Conservation (phyloP, 1,284 basidiomycete genomes). For the Apiotrichum gracile region DNA sequence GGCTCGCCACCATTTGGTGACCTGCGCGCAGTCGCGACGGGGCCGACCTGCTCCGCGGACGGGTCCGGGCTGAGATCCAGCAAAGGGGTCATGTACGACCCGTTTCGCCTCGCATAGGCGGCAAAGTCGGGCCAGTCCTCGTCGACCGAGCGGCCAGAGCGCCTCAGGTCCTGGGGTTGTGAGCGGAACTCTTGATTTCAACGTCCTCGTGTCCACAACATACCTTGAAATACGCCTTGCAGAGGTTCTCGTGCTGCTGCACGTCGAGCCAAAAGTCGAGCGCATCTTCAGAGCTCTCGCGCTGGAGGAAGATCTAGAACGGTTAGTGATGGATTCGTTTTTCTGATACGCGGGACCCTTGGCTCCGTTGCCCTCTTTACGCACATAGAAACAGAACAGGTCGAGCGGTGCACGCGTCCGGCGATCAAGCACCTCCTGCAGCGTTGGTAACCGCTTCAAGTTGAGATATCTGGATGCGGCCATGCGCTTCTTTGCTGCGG, state of each 20-base stretch:
- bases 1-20: background rate
- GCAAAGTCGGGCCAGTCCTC: conserved; percentile 98
- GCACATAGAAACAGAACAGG: conserved; percentile 95
- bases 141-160: conserved; percentile 81
- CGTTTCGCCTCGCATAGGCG: conserved; percentile 62
- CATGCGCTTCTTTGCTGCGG: conserved; percentile 19
- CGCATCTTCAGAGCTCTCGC: conserved; percentile 89
- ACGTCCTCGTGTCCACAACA: conserved; percentile 1
- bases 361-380: too few relatives aligned
- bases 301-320: conserved; percentile 76
- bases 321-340: too few relatives aligned
- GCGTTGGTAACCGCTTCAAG: conserved; percentile 49
- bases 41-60: conserved; percentile 7
- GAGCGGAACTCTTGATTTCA: background rate
- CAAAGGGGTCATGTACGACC: conserved; percentile 68
- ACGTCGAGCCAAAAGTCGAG: conserved; percentile 99
- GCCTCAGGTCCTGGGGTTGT: conserved; percentile 64
- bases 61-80: conserved; percentile 7
- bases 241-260: conserved; percentile 97
- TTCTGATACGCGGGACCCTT: too few relatives aligned
- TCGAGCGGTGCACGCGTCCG: conserved; percentile 90
- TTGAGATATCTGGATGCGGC: conserved; percentile 39
- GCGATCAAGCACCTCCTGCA: conserved; percentile 77
- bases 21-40: too few relatives aligned
- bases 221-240: conserved; percentile 90